Evolutionary conservation across 805 yeast species (phyloP), one percentile per base, ranked within the genome.

Genomic region (Myxozyma vanderwaltii): DNA sequence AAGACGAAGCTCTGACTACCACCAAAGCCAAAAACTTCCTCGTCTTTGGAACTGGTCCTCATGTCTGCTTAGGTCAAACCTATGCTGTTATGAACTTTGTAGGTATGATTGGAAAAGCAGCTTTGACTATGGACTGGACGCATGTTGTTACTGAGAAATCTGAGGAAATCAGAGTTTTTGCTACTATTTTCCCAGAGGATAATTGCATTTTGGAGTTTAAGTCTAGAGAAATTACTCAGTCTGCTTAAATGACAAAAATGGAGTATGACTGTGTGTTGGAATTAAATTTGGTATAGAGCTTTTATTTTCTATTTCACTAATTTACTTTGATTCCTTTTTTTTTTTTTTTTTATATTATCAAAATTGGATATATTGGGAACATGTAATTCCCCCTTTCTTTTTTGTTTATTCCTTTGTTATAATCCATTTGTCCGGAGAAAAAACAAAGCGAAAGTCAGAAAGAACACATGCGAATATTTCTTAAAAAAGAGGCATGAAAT

Each of bases 181-280:
- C 99, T 27, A 94, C 99, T 19, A 91, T 94, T 72, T 94, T 94
- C 88, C 99, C 99, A 27, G 85, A 89, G 74, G 99, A 94, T 76
- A 97, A 94, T 74, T 84, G 96, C 72, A 82, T 89, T 65, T 77
- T 94, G 72, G 78, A 85, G 68, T 92, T 91, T 79, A 79, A 55
- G 23, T 19, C 24, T 51, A 40, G 66, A 17, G 66, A 51, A 45
- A 47, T 58, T 31, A 17, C 59, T 3, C 29, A 21, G 46, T 21
- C 46, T 3, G 63, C 57, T 33, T 56, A 56, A 49, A 15, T 38
- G 44, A 39, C 23, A 19, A 17, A 4, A 39, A 39, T 3, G 3
- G 13, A 2, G 23, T 4, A 15, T 39, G 23, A 2, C 13, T 12
- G 19, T 3, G 21, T 15, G 19, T 19, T 39, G 15, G 2, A 7